Conservation (phyloP, 345 rosid species). For the Ricinus communis region DNA sequence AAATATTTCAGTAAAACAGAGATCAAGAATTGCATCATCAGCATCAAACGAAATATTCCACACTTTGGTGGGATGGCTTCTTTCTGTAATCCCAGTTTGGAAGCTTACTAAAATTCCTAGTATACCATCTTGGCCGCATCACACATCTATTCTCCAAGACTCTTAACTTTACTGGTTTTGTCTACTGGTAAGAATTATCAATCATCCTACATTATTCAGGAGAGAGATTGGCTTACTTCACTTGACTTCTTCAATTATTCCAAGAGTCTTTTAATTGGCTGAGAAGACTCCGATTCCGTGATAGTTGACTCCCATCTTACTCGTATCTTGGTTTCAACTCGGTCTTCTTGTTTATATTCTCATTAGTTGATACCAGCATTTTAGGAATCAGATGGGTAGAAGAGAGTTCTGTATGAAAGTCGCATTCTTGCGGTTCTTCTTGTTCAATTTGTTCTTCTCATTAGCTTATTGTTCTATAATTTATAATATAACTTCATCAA, state of each 20-base stretch:
- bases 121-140: neutral
- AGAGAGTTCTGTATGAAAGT: neutral
- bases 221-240: neutral
- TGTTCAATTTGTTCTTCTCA: neutral
- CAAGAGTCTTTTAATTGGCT: too few species aligned
- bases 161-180: neutral
- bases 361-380: neutral
- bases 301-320: neutral
- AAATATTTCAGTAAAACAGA: neutral
- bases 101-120: neutral
- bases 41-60: too few species aligned
- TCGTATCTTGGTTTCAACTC: neutral
- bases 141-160: neutral
- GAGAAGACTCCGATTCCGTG: neutral
- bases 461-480: conserved; percentile 1
- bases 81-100: neutral
- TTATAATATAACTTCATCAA: conserved; percentile 10
- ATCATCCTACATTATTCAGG: neutral
- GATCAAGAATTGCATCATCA: conserved; percentile 2
- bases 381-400: conserved; percentile 1
- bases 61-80: too few species aligned
- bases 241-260: too few species aligned
- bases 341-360: neutral
- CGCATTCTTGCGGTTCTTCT: neutral
- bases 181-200: neutral